phyloP scores from a whole-genome alignment of 257 asterid genomes.

The Phtheirospermum japonicum region DNA sequence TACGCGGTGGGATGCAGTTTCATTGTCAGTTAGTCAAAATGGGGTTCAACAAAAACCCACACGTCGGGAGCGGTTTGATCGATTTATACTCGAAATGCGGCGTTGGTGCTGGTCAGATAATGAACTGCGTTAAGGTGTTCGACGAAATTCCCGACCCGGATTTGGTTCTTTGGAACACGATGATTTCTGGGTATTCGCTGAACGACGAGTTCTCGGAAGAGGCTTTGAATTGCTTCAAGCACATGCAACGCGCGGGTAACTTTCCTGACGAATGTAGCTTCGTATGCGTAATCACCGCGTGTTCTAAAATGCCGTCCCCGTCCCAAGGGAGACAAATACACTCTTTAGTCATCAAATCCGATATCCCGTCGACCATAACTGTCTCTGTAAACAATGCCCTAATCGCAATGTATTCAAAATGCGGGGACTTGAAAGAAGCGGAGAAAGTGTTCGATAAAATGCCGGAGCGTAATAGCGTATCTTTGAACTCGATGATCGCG shows the following conservation, averaged over 20 bases:
- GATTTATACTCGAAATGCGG: conserved; percentile 63
- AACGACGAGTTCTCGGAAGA: conserved; percentile 53
- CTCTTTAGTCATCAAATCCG: conserved; percentile 52
- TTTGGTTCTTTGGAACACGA: conserved; percentile 74
- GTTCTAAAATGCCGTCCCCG: conserved; percentile 55
- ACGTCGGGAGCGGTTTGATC: conserved; percentile 70
- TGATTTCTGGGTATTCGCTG: conserved; percentile 68
- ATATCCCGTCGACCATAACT: conserved; percentile 40
- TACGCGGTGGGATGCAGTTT: conserved; percentile 69
- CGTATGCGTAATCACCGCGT: conserved; percentile 57
- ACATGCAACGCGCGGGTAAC: conserved; percentile 58
- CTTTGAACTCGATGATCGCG: conserved; percentile 67
- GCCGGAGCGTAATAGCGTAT: conserved; percentile 55
- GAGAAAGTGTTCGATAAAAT: conserved; percentile 51
- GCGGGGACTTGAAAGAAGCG: conserved; percentile 65
- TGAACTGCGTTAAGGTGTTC: conserved; percentile 47
- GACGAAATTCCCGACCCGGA: conserved; percentile 50
- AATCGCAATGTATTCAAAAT: conserved; percentile 69
- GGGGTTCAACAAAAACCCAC: conserved; percentile 57
- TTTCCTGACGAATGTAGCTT: conserved; percentile 73
- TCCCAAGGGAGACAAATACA: conserved; percentile 77
- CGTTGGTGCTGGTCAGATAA: conserved; percentile 29
- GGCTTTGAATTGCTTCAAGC: conserved; percentile 58
- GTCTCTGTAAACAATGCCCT: conserved; percentile 63
- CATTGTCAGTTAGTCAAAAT: conserved; percentile 54